Base-by-base conservation (phyloP, 2,329 filamentous ascomycete species). In the Tolypocladium nubicola region DNA sequence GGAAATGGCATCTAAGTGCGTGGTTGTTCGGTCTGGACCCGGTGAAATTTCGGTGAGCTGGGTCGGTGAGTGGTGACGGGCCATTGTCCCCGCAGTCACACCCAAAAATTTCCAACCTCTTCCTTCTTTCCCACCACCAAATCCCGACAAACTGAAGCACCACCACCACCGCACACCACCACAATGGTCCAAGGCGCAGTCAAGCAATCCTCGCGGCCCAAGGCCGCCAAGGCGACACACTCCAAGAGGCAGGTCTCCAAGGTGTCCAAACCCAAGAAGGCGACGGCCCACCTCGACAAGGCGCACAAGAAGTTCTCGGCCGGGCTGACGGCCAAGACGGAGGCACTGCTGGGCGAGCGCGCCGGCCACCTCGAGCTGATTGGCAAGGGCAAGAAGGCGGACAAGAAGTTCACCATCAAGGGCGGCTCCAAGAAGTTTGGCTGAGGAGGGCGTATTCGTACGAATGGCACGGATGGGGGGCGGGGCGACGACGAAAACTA, bases 311-410 rank as follows among this genome's bases (percentile, higher is more conserved):
- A 82, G 69, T 79, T 79, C 66, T 76, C 79, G 14, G 75, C 78
- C 4, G 81, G 80, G 52, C 73, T 85, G 66, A 75, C 74, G 49
- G 73, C 73, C 58, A 75, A 76, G 71, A 85, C 82, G 38, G 82
- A 85, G 73, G 73, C 75, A 60, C 72, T 84, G 65, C 74, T 85
- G 45, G 81, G 81, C 59, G 79, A 84, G 73, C 72, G 81, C 10
- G 82, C 79, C 6, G 81, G 82, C 0, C 82, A 85, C 59, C 69
- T 85, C 30, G 82, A 85, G 72, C 66, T 84, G 61, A 81, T 84
- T 60, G 81, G 79, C 38, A 76, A 79, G 69, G 77, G 78, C 11
- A 79, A 81, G 69, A 82, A 78, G 68, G 68, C 64, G 7, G 68
- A 66, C 50, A 74, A 73, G 67, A 75, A 70, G 64, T 59, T 67